Base-by-base conservation (phyloP, 208 protist genomes). In the Crithidia mellificae region DNA sequence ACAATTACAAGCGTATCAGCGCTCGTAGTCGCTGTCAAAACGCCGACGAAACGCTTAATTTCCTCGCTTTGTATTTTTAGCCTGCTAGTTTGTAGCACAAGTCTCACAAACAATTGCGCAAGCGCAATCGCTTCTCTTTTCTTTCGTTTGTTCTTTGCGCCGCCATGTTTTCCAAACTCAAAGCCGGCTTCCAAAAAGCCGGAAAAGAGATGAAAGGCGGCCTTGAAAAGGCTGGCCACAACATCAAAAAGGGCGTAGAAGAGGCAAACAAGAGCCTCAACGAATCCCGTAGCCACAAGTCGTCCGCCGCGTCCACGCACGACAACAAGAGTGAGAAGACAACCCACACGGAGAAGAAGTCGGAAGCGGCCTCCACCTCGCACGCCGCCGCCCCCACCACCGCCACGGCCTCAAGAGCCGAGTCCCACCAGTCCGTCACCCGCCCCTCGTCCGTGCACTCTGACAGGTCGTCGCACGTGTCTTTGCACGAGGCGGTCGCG, bases 121-220 rank as follows among this genome's bases (percentile, higher is more conserved):
- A n/a, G n/a, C n/a, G n/a, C n/a, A n/a, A n/a, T n/a, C n/a, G n/a
- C n/a, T n/a, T n/a, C n/a, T n/a, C n/a, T n/a, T n/a, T n/a, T n/a
- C n/a, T n/a, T n/a, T n/a, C n/a, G n/a, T n/a, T n/a, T n/a, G n/a
- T 11, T 38, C 34, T 11, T 38, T 38, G 41, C 17, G 36, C 36
- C 8, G 8, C 29, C 49, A 63, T 74, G 58, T 61, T 55, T 38
- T 52, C 41, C 6, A 69, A 50, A 6, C 4, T 76, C n/a, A 70
- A 72, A 62, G 58, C 65, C 0, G 53, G 36, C 11, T 30, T 69
- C 5, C 38, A 66, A 43, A 76, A 76, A 49, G 75, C 69, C 14
- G 64, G 69, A 11, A 76, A 61, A n/a, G 61, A 57, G 5, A 43
- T 72, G 44, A 69, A 68, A 41, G 52, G 62, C 15, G 66, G 65